These are phyloP conservation scores for Boletus vinaceobasis DNA, from an alignment of 768 basidiomycete species.

Conservation along the genomic window DNA sequence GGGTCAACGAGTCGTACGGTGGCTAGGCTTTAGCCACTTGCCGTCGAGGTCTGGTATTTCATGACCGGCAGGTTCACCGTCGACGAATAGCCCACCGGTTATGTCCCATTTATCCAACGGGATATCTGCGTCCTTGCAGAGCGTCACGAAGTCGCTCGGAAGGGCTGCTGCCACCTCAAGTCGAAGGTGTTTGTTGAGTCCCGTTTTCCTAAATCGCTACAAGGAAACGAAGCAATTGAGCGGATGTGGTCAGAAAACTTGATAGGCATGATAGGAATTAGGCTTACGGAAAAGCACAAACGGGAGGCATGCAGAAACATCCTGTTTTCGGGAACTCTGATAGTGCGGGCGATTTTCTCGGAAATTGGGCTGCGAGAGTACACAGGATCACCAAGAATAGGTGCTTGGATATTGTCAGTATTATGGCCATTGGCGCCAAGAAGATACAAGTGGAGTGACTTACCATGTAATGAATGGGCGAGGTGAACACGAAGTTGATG, in stretches of 20 bases:
- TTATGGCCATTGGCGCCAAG: not conserved
- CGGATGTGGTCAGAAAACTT: not conserved
- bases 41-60: constrained; percentile 40
- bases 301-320: constrained; percentile 62
- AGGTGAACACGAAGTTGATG: constrained; percentile 71
- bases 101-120: constrained; percentile 34
- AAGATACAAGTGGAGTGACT: constrained; percentile 9
- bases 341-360: constrained; percentile 26
- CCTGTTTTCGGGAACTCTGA: constrained; percentile 41
- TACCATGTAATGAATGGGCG: constrained; percentile 49
- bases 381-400: constrained; percentile 59
- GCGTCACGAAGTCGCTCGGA: constrained; percentile 50
- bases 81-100: constrained; percentile 45
- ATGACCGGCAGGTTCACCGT: constrained; percentile 38
- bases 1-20: constrained; percentile 12
- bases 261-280: not conserved
- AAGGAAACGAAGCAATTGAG: not conserved
- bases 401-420: constrained; percentile 41
- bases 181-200: constrained; percentile 46
- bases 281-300: constrained; percentile 52
- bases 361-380: constrained; percentile 42
- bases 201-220: constrained; percentile 48
- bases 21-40: constrained; percentile 27
- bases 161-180: constrained; percentile 57
- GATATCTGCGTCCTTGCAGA: constrained; percentile 49